These are phyloP conservation scores for Cytospora chrysosperma DNA, from an alignment of 2,329 filamentous ascomycete species.

Conservation along the genomic window DNA sequence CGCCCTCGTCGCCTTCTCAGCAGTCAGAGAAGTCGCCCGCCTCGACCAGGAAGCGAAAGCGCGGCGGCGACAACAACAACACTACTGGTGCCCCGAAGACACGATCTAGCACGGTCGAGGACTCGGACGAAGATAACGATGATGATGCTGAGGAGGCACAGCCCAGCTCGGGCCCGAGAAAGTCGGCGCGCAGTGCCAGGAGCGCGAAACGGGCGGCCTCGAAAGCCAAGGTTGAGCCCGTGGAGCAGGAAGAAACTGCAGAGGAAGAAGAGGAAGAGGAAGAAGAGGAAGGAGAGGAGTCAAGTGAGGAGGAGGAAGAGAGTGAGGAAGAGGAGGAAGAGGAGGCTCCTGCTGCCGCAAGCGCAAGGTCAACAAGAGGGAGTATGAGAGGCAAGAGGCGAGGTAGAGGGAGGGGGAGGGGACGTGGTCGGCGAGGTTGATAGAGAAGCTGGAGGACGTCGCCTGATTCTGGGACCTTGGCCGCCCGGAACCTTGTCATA, in stretches of 20 bases:
- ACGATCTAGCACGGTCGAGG: slow-evolving; percentile 50
- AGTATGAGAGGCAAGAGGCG: slow-evolving; percentile 36
- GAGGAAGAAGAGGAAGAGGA: slow-evolving; percentile 35
- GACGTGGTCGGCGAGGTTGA: slow-evolving; percentile 19
- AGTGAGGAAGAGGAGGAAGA: slow-evolving; percentile 35
- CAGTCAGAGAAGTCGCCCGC: slow-evolving; percentile 39
- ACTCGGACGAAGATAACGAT: slow-evolving; percentile 45
- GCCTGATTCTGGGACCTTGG: neutral
- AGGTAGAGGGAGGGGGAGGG: slow-evolving; percentile 35
- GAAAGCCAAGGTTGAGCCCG: slow-evolving; percentile 39
- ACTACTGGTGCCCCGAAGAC: slow-evolving; percentile 34
- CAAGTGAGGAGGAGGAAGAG: slow-evolving; percentile 37
- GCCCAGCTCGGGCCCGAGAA: slow-evolving; percentile 38
- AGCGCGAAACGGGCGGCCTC: slow-evolving; percentile 44
- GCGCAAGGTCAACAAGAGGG: slow-evolving; percentile 38
- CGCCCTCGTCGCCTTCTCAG: slow-evolving; percentile 46
- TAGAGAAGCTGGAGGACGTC: neutral
- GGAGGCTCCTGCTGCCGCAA: slow-evolving; percentile 39
- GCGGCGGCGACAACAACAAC: slow-evolving; percentile 34
- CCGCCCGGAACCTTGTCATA: neutral
- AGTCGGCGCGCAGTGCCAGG: slow-evolving; percentile 42
- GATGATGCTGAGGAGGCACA: slow-evolving; percentile 34
- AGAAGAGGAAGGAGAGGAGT: slow-evolving; percentile 36
- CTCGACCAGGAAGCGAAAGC: slow-evolving; percentile 46
- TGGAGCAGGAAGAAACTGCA: slow-evolving; percentile 34